Conservation (phyloP, 257 asterid species). For the Salvia hispanica region DNA sequence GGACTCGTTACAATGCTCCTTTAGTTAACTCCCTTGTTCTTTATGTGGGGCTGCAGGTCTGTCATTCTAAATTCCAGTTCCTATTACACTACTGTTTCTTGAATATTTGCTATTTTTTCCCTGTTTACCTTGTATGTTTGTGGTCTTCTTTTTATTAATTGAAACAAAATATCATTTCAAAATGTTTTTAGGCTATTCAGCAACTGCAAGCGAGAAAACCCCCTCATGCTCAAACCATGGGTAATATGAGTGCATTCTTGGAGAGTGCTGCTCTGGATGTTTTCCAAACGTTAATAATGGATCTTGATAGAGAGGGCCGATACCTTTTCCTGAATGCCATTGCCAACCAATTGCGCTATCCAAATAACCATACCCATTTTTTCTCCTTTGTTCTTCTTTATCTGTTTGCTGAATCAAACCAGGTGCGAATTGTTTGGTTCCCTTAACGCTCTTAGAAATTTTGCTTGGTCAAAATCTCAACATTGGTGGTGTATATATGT, state of each 20-base stretch:
- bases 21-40: slow-evolving; percentile 93
- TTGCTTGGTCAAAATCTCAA: neutral
- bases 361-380: slow-evolving; percentile 93
- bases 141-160: slow-evolving; percentile 1
- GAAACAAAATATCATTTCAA: neutral
- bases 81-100: neutral
- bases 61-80: neutral
- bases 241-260: slow-evolving; percentile 60
- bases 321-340: slow-evolving; percentile 90
- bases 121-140: neutral
- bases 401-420: slow-evolving; percentile 82
- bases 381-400: slow-evolving; percentile 86
- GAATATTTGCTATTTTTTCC: neutral
- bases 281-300: slow-evolving; percentile 75
- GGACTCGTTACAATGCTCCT: slow-evolving; percentile 92
- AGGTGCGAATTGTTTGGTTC: slow-evolving; percentile 40
- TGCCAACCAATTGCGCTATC: slow-evolving; percentile 95
- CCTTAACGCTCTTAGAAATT: neutral
- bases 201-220: slow-evolving; percentile 65
- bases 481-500: slow-evolving; percentile 1
- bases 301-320: slow-evolving; percentile 93
- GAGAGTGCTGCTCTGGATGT: slow-evolving; percentile 89
- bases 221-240: slow-evolving; percentile 64
- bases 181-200: slow-evolving; percentile 57
- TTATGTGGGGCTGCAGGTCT: slow-evolving; percentile 86